A percentile compares a stretch with the other conserved stretches of the same genome.
These are phyloP conservation scores for Neurospora africana DNA, from an alignment of 495 filamentous ascomycete species.

Conservation along the genomic window DNA sequence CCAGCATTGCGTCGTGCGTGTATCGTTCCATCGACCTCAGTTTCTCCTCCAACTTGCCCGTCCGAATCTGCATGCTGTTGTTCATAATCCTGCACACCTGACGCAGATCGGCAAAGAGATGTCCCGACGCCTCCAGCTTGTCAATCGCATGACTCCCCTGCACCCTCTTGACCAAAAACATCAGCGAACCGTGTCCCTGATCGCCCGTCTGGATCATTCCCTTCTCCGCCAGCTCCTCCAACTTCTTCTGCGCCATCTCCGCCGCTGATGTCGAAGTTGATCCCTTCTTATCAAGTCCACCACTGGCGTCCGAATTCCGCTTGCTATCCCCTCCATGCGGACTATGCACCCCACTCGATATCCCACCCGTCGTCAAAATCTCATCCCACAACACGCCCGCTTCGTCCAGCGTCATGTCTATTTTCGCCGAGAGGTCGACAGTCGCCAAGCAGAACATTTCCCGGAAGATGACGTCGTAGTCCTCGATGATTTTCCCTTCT, in stretches of 20 bases:
- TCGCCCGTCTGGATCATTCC: constrained; percentile 18
- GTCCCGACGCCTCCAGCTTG: constrained; percentile 61
- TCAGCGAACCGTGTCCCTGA: constrained; percentile 57
- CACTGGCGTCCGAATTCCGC: not conserved
- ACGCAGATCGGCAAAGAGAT: constrained; percentile 58
- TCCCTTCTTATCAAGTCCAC: not conserved
- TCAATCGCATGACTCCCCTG: constrained; percentile 42
- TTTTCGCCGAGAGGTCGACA: constrained; percentile 53
- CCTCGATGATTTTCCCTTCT: constrained; percentile 39
- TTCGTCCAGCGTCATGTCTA: constrained; percentile 50
- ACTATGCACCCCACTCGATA: not conserved
- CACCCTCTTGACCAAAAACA: constrained; percentile 68
- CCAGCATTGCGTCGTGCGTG: constrained; percentile 40
- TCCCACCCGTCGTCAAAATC: constrained; percentile 53
- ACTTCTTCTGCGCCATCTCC: not conserved
- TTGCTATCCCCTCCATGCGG: not conserved
- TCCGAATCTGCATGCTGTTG: constrained; percentile 58
- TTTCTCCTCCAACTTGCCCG: constrained; percentile 39
- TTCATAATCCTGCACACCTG: constrained; percentile 61
- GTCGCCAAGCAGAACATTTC: constrained; percentile 80
- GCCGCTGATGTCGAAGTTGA: not conserved
- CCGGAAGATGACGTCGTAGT: constrained; percentile 72
- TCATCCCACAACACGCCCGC: constrained; percentile 71
- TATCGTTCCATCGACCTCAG: constrained; percentile 54
- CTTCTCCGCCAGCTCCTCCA: constrained; percentile 18